These are phyloP conservation scores for Polytrichum formosum DNA, from an alignment of 225 moss, liverwort and hornwort species.

Conservation along the genomic window DNA sequence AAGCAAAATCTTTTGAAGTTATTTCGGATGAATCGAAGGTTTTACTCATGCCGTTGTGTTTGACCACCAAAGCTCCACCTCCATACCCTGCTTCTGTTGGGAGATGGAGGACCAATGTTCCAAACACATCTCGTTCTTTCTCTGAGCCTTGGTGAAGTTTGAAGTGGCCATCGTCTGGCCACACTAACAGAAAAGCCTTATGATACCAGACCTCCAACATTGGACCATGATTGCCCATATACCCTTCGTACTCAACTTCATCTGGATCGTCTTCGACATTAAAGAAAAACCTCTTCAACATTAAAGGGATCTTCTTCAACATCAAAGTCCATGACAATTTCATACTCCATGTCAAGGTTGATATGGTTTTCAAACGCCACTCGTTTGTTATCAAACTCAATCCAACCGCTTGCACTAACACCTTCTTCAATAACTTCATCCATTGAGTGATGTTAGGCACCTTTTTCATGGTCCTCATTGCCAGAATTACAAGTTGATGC, in stretches of 20 bases:
- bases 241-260: background rate
- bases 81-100: constrained; percentile 14
- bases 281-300: constrained; percentile 1
- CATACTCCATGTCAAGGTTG: constrained; percentile 5
- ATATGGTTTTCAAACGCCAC: constrained; percentile 2
- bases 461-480: background rate
- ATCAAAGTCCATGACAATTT: background rate
- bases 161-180: constrained; percentile 20
- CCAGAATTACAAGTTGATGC: too few species aligned
- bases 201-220: constrained; percentile 11
- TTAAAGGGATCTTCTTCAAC: constrained; percentile 5
- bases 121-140: constrained; percentile 17
- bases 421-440: background rate
- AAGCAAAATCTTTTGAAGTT: constrained; percentile 9
- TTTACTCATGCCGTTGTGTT: constrained; percentile 1
- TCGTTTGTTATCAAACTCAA: background rate
- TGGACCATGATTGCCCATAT: constrained; percentile 11
- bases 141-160: constrained; percentile 5
- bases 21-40: constrained; percentile 12
- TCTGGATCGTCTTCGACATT: constrained; percentile 8
- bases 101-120: constrained; percentile 15
- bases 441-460: background rate
- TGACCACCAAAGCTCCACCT: constrained; percentile 12
- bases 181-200: constrained; percentile 14
- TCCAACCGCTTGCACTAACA: background rate